phyloP scores from a whole-genome alignment of 139 green algal species.

The Closterium sp. region DNA sequence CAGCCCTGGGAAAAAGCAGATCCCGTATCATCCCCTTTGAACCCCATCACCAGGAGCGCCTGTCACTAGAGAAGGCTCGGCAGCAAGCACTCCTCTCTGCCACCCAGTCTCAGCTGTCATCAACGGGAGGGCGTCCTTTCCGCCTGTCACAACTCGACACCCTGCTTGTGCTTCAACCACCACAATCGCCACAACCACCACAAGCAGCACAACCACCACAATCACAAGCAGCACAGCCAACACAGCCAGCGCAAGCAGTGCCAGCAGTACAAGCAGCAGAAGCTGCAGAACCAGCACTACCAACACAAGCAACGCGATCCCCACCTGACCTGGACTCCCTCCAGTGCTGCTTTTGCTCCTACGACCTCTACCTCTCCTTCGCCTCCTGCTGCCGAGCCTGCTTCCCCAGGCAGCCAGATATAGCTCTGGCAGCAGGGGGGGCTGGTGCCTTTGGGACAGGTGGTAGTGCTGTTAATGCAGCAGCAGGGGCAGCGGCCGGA shows the following conservation, averaged over 20 bases:
- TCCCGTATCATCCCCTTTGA: too few species aligned
- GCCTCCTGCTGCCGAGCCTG: constrained; percentile 5
- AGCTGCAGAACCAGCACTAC: not conserved
- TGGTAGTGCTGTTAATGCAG: too few species aligned
- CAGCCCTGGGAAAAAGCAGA: too few species aligned
- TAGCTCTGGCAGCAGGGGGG: not conserved
- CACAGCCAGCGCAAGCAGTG: not conserved
- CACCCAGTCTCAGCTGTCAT: not conserved
- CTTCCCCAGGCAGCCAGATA: not conserved
- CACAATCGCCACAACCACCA: too few species aligned
- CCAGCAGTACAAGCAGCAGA: too few species aligned
- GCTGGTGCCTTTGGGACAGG: too few species aligned
- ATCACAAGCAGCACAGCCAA: too few species aligned
- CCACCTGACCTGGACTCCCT: not conserved
- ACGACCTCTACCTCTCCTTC: constrained; percentile 21
- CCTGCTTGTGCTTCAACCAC: too few species aligned
- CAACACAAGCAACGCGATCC: not conserved
- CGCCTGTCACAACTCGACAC: not conserved
- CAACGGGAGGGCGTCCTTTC: not conserved
- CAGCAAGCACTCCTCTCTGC: not conserved
- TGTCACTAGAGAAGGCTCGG: not conserved
- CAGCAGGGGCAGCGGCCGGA: not conserved
- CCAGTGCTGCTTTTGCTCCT: constrained; percentile 16
- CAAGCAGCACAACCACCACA: not conserved
- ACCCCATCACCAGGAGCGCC: not conserved